Evolutionary conservation across 2,329 filamentous ascomycete genomes (phyloP).

Genomic region (Cordyceps fumosorosea): DNA sequence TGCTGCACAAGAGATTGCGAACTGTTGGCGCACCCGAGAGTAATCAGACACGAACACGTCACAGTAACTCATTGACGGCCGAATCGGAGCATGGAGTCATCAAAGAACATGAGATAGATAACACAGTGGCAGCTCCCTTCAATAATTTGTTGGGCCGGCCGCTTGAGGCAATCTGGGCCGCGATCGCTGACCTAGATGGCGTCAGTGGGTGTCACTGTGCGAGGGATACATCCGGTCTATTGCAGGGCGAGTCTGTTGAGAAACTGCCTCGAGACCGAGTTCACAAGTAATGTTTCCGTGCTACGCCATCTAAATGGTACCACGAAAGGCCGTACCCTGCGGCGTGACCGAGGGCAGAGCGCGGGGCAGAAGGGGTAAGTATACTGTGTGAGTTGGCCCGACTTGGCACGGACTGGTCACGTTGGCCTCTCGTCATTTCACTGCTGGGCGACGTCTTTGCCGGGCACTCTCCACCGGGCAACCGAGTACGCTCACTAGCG

Average conservation of each 20-base stretch:
- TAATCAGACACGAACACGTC: background rate
- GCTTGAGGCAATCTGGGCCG: conserved; percentile 3
- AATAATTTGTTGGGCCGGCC: conserved; percentile 1
- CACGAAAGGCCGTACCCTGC: background rate
- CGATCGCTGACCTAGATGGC: conserved; percentile 9
- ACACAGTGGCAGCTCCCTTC: conserved; percentile 1
- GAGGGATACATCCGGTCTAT: background rate
- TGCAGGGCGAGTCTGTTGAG: background rate
- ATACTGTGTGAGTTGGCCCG: background rate
- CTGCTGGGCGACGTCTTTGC: background rate
- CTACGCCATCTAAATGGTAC: background rate
- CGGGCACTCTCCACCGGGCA: background rate
- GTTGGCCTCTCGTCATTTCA: conserved; percentile 15
- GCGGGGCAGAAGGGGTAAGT: background rate
- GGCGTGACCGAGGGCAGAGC: background rate
- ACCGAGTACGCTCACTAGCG: background rate
- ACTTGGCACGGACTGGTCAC: conserved; percentile 12
- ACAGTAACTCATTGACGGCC: background rate
- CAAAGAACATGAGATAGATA: background rate
- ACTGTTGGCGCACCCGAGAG: background rate
- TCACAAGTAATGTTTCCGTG: background rate
- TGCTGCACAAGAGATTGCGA: background rate
- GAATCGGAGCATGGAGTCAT: background rate
- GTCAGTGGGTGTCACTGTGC: conserved; percentile 8
- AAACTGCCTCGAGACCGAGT: background rate